Evolutionary conservation across 306 rosid genomes (phyloP).

Genomic region (Rosa multiflora): DNA sequence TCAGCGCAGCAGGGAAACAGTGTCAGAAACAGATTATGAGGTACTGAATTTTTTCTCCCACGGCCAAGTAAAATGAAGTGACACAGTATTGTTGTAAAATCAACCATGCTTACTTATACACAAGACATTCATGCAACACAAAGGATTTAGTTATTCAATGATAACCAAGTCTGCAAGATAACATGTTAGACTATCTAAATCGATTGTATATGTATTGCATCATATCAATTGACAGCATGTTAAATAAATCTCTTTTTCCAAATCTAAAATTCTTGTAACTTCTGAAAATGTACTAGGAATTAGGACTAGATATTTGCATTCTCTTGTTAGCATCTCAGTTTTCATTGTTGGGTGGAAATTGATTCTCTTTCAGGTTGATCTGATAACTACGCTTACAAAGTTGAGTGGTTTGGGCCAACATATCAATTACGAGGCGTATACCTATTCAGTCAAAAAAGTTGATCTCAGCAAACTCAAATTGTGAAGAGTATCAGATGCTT

Average conservation of each 20-base stretch:
- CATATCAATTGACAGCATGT: neutral
- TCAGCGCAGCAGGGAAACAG: slow-evolving; percentile 93
- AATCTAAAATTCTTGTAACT: neutral
- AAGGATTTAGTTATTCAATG: neutral
- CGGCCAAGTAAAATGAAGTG: neutral
- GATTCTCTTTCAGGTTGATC: slow-evolving; percentile 69
- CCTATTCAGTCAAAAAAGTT: slow-evolving; percentile 57
- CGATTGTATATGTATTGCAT: neutral
- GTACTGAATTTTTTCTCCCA: slow-evolving; percentile 25
- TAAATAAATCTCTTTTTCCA: neutral
- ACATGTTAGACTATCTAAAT: neutral
- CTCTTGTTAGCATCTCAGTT: neutral
- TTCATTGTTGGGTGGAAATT: slow-evolving; percentile 23
- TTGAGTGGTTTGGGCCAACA: slow-evolving; percentile 76
- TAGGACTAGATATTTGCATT: neutral
- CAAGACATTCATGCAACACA: neutral
- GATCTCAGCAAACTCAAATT: slow-evolving; percentile 80
- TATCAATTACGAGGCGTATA: slow-evolving; percentile 85
- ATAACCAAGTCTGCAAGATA: neutral
- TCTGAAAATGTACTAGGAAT: neutral
- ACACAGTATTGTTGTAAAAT: neutral
- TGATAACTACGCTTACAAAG: slow-evolving; percentile 81
- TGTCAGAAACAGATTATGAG: slow-evolving; percentile 93
- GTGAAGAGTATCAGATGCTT: slow-evolving; percentile 29
- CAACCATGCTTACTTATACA: neutral